Percentiles rank a stretch among this genome's conserved stretches.
Conservation (phyloP, 805 yeast genomes). For the Candida boleticola region DNA sequence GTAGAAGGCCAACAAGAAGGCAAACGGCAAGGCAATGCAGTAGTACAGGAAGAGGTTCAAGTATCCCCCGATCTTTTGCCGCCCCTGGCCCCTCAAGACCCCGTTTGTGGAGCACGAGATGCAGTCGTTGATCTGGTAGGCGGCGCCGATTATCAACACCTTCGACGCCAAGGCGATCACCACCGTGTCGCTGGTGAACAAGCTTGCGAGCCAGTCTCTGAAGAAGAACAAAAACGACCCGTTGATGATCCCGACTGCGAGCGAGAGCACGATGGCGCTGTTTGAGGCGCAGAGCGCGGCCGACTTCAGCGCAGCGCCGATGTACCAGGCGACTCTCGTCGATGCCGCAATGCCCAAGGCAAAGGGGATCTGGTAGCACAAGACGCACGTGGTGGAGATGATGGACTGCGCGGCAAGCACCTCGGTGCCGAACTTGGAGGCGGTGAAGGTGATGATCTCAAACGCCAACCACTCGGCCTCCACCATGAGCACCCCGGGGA, state of each 20-base stretch:
- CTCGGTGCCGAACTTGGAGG: conserved; percentile 65
- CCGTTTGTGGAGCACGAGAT: conserved; percentile 52
- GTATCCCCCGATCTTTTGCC: conserved; percentile 55
- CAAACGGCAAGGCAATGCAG: conserved; percentile 48
- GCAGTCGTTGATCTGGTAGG: conserved; percentile 53
- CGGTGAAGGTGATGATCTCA: conserved; percentile 67
- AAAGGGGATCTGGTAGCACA: conserved; percentile 72
- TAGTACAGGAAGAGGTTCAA: conserved; percentile 49
- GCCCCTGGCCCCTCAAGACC: conserved; percentile 55
- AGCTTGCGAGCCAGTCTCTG: conserved; percentile 35
- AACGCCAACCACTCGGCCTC: conserved; percentile 79
- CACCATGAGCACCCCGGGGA: conserved; percentile 77
- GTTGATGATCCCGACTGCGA: conserved; percentile 34
- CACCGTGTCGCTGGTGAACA: conserved; percentile 39
- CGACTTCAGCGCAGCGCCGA: conserved; percentile 59
- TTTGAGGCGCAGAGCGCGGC: conserved; percentile 35
- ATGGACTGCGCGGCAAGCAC: conserved; percentile 74
- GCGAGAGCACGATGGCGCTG: conserved; percentile 34
- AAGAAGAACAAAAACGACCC: conserved; percentile 36
- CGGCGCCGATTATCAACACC: conserved; percentile 45
- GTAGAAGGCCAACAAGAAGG: conserved; percentile 42
- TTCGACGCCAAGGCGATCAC: conserved; percentile 37
- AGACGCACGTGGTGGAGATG: conserved; percentile 62
- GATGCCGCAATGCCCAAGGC: conserved; percentile 74
- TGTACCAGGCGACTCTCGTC: conserved; percentile 72